Evolutionary conservation across 371 early-diverging fungal species (phyloP).

Genomic region (Saksenaea vasiformis): DNA sequence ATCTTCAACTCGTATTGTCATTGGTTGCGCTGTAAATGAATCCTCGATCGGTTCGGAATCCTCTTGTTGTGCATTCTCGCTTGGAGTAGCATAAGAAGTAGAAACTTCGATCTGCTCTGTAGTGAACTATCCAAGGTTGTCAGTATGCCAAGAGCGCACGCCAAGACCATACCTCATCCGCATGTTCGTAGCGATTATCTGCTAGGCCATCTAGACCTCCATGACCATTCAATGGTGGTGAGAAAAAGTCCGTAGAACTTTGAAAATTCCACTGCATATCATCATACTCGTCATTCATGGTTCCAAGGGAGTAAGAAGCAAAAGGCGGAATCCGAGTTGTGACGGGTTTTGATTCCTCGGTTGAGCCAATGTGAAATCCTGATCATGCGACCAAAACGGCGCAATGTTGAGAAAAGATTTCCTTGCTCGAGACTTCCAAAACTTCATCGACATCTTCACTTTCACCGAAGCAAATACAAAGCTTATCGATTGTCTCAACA

Average conservation of each 20-base stretch:
- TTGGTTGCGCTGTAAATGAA: conserved; percentile 22
- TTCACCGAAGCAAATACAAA: no score
- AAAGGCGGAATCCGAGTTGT: background rate
- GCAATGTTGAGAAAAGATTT: no score
- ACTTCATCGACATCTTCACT: no score
- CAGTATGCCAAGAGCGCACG: background rate
- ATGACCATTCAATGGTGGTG: conserved; percentile 17
- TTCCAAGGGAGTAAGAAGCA: background rate
- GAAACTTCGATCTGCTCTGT: background rate
- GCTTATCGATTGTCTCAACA: no score
- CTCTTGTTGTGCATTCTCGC: background rate
- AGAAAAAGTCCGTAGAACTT: conserved; percentile 28
- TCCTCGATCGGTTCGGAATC: background rate
- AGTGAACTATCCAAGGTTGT: background rate
- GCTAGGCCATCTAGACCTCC: conserved; percentile 26
- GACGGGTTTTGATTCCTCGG: background rate
- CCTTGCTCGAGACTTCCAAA: no score
- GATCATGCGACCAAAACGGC: no score
- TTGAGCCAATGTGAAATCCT: no score
- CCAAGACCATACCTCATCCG: conserved; percentile 1
- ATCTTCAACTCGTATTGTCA: conserved; percentile 67
- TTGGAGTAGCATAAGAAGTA: background rate
- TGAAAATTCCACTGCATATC: conserved; percentile 36
- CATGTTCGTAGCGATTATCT: conserved; percentile 6
- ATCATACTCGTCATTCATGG: conserved; percentile 33